Evolutionary conservation across 768 basidiomycete genomes (phyloP).

Genomic region (Mycena vulgaris): DNA sequence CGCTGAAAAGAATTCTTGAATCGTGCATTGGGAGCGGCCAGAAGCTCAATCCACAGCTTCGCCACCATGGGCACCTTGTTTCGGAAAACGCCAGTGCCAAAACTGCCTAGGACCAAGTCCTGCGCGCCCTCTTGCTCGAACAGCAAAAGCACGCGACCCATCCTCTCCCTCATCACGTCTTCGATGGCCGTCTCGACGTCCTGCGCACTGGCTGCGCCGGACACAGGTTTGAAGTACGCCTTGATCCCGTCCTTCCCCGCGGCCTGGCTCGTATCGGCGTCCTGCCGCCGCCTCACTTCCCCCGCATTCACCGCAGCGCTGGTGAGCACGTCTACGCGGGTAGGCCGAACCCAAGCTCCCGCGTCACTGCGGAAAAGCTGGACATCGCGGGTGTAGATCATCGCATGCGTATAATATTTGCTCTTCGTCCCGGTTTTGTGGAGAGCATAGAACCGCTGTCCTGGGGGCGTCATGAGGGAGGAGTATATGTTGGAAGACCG

Average conservation of each 20-base stretch:
- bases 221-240: constrained; percentile 23
- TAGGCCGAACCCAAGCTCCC: constrained; percentile 62
- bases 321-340: constrained; percentile 64
- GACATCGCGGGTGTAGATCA: constrained; percentile 69
- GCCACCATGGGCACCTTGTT: constrained; percentile 75
- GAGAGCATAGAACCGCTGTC: constrained; percentile 62
- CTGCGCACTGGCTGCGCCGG: not conserved
- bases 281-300: constrained; percentile 53
- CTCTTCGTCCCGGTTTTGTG: constrained; percentile 58
- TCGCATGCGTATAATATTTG: constrained; percentile 67
- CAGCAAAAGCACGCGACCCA: constrained; percentile 76
- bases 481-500: constrained; percentile 68
- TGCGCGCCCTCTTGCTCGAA: constrained; percentile 74
- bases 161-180: constrained; percentile 75
- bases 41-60: constrained; percentile 74
- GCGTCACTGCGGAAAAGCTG: constrained; percentile 64
- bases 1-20: constrained; percentile 73
- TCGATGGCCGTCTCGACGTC: constrained; percentile 62
- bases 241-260: constrained; percentile 10
- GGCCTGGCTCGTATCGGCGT: constrained; percentile 5
- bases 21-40: constrained; percentile 64
- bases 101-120: constrained; percentile 79
- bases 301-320: constrained; percentile 73
- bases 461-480: constrained; percentile 61
- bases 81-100: constrained; percentile 84